Conservation (phyloP, 139 green algal species). For the Deuterostichococcus epilithicus region DNA sequence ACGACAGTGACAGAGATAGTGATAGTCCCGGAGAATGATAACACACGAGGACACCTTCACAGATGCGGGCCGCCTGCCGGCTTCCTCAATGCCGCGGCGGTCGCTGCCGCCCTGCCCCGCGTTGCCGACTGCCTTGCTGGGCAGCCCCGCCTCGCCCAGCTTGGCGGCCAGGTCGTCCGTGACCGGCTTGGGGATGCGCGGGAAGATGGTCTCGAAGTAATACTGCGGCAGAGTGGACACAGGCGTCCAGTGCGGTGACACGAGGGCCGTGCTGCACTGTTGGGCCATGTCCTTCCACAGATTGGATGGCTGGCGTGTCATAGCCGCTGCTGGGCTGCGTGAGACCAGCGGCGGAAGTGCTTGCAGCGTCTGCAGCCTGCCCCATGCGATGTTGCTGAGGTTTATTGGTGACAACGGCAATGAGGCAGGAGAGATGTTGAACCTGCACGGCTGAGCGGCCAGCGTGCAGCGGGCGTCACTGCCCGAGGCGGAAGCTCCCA, state of each 20-base stretch:
- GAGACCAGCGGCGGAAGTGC: too few relatives aligned
- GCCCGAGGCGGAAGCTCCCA: conserved; percentile 3
- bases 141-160: conserved; percentile 62
- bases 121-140: conserved; percentile 71
- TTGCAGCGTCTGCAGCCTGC: too few relatives aligned
- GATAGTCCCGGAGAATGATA: not conserved
- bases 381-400: not conserved
- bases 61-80: conserved; percentile 69
- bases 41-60: conserved; percentile 61
- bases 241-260: not conserved
- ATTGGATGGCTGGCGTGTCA: too few relatives aligned
- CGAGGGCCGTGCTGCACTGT: too few relatives aligned
- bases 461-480: not conserved
- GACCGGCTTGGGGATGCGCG: conserved; percentile 87
- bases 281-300: too few relatives aligned
- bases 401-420: not conserved
- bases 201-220: conserved; percentile 98
- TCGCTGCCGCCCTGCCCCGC: conserved; percentile 69
- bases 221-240: conserved; percentile 57
- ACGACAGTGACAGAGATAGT: not conserved
- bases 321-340: too few relatives aligned
- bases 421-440: not conserved
- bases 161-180: conserved; percentile 64
- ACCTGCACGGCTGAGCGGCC: not conserved
- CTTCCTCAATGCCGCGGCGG: conserved; percentile 68